A percentile compares a stretch with the other conserved stretches of the same genome.
Conservation (phyloP, 306 rosid genomes). For the Castanopsis chinensis region DNA sequence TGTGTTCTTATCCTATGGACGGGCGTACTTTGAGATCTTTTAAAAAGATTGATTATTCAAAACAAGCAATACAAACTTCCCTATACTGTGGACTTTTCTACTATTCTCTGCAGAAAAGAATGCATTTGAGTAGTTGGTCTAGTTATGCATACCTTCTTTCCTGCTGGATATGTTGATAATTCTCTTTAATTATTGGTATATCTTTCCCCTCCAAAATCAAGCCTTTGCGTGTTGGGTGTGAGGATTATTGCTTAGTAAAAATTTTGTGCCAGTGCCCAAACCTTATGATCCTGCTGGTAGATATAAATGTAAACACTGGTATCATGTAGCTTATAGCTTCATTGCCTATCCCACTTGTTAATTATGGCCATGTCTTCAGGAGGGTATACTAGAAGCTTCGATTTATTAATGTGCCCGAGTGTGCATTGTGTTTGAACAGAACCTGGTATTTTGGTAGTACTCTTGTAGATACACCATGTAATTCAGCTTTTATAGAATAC, state of each 20-base stretch:
- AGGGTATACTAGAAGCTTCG: background rate
- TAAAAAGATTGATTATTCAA: background rate
- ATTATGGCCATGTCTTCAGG: background rate
- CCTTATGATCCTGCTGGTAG: background rate
- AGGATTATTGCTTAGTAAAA: background rate
- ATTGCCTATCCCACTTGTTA: background rate
- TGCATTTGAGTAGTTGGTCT: background rate
- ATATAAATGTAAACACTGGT: background rate
- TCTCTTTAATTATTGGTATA: background rate
- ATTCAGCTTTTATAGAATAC: background rate
- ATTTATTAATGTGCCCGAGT: background rate
- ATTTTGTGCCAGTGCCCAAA: background rate
- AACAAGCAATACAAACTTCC: background rate
- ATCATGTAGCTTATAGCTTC: background rate
- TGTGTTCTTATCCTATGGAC: background rate
- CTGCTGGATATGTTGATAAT: background rate
- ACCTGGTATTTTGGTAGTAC: background rate
- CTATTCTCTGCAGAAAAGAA: background rate
- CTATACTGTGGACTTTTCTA: background rate
- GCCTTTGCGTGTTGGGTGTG: background rate
- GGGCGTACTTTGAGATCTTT: background rate
- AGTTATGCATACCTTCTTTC: background rate
- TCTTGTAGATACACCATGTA: background rate
- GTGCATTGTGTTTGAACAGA: background rate
- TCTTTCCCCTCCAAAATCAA: background rate